phyloP scores from a whole-genome alignment of 805 yeast species.

The Nakazawaea pomicola region DNA sequence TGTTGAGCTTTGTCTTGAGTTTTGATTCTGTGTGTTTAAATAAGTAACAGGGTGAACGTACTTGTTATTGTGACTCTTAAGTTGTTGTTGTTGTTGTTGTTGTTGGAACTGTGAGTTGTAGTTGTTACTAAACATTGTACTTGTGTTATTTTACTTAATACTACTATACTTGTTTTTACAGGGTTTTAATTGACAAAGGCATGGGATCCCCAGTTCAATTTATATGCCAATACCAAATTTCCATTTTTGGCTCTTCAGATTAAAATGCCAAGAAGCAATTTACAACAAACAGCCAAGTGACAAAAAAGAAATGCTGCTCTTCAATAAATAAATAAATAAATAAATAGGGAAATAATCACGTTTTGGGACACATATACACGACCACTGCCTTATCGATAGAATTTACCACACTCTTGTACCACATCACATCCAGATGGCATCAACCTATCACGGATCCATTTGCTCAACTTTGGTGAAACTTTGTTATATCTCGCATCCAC shows the following conservation, averaged over 20 bases:
- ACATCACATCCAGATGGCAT: too few species aligned
- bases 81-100: background rate
- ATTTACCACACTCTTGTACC: too few species aligned
- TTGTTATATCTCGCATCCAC: slow-evolving; percentile 59
- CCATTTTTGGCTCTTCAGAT: too few species aligned
- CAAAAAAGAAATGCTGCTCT: background rate
- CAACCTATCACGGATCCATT: slow-evolving; percentile 62
- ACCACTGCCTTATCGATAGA: background rate
- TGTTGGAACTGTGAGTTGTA: background rate
- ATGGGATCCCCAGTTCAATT: too few species aligned
- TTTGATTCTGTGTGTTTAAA: slow-evolving; percentile 5
- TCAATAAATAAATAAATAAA: too few species aligned
- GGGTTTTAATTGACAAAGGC: too few species aligned
- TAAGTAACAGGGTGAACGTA: slow-evolving; percentile 12
- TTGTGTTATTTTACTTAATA: too few species aligned
- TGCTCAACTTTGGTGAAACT: slow-evolving; percentile 58
- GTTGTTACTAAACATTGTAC: background rate
- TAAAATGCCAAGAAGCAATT: slow-evolving; percentile 2
- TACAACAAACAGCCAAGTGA: background rate
- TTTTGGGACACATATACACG: background rate
- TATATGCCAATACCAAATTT: too few species aligned
- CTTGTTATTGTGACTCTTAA: slow-evolving; percentile 6
- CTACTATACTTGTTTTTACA: too few species aligned
- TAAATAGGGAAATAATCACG: too few species aligned
- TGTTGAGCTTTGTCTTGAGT: slow-evolving; percentile 4